phyloP scores from a whole-genome alignment of 805 yeast genomes.

The Kodamaea jinghongensis region DNA sequence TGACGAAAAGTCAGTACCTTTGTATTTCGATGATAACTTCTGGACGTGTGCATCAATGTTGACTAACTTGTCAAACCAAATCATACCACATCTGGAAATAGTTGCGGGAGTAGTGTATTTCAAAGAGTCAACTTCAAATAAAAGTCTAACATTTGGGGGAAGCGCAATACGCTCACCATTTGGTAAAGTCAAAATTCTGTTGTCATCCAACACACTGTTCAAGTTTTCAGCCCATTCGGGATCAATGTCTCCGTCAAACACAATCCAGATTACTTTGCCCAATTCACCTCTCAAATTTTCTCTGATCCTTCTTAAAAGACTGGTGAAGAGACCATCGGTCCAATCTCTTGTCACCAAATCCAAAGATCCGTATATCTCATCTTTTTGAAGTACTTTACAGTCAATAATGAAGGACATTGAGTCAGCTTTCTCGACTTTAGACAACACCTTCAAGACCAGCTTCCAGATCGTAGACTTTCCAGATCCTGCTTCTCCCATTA shows the following conservation, averaged over 20 bases:
- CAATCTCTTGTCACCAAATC: slow-evolving; percentile 84
- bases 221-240: slow-evolving; percentile 92
- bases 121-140: slow-evolving; percentile 75
- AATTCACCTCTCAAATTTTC: slow-evolving; percentile 60
- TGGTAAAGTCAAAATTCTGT: slow-evolving; percentile 74
- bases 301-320: slow-evolving; percentile 55
- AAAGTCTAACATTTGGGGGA: slow-evolving; percentile 58
- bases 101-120: slow-evolving; percentile 84
- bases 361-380: slow-evolving; percentile 62
- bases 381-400: slow-evolving; percentile 72
- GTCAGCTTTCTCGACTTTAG: slow-evolving; percentile 29
- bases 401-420: slow-evolving; percentile 53
- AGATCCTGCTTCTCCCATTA: slow-evolving; percentile 71
- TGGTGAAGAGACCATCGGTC: slow-evolving; percentile 83
- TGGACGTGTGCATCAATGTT: too few relatives aligned
- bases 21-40: too few relatives aligned
- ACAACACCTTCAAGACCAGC: slow-evolving; percentile 45
- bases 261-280: slow-evolving; percentile 62
- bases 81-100: slow-evolving; percentile 86
- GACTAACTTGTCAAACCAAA: slow-evolving; percentile 57
- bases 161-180: slow-evolving; percentile 81
- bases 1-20: too few relatives aligned
- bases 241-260: slow-evolving; percentile 91
- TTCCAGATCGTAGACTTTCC: slow-evolving; percentile 67
- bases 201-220: slow-evolving; percentile 90